Percentiles rank a stretch among this genome's conserved stretches.
Evolutionary conservation across 306 rosid species (phyloP).

Genomic region (Purshia tridentata): DNA sequence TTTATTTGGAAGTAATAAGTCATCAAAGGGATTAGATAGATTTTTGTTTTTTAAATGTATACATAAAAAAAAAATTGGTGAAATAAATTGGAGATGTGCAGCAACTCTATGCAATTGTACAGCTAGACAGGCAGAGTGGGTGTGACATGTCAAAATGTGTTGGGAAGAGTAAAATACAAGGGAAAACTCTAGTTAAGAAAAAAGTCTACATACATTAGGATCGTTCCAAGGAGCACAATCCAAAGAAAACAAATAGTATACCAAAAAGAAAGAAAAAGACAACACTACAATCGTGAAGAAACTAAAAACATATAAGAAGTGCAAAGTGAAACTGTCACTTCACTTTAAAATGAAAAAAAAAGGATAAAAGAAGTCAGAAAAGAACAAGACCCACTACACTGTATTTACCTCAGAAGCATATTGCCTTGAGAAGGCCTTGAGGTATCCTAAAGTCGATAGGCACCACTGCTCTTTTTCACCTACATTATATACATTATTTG

Average conservation of each 20-base stretch:
- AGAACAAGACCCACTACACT: not conserved
- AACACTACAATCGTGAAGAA: not conserved
- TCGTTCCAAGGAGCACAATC: not conserved
- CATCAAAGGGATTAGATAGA: no score
- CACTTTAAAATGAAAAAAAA: not conserved
- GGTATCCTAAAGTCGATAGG: slow-evolving; percentile 85
- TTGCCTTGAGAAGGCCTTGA: slow-evolving; percentile 95
- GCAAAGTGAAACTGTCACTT: not conserved
- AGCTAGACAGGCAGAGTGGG: no score
- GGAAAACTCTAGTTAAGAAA: not conserved
- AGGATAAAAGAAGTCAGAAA: not conserved
- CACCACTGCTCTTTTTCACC: slow-evolving; percentile 99
- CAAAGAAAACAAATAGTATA: not conserved
- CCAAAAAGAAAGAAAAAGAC: not conserved
- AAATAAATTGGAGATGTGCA: no score
- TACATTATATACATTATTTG: slow-evolving; percentile 46
- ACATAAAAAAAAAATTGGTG: no score
- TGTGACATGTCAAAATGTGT: no score
- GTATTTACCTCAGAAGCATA: slow-evolving; percentile 86
- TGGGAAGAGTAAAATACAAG: not conserved
- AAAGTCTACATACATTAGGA: not conserved
- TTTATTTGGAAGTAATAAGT: no score
- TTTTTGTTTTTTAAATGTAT: no score
- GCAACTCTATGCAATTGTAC: no score
- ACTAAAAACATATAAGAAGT: not conserved